Percentiles rank a stretch among this genome's conserved stretches.
Conservation (phyloP, 2,329 filamentous ascomycete genomes). For the Lasiodiplodia gonubiensis region DNA sequence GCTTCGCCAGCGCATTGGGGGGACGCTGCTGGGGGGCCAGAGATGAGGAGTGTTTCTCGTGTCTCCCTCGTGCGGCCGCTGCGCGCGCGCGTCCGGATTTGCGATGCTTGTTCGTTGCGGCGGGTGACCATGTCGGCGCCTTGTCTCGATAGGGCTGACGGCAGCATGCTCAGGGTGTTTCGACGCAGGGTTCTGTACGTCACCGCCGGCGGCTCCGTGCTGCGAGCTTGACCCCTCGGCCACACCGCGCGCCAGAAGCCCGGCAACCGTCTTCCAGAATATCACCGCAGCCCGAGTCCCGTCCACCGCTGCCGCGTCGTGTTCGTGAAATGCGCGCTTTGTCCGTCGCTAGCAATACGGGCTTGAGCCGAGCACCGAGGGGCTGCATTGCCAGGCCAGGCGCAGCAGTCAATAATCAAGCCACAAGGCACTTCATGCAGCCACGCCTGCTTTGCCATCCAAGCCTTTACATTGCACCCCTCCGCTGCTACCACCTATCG, state of each 20-base stretch:
- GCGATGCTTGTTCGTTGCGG: constrained; percentile 13
- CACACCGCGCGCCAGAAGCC: background rate
- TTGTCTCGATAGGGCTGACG: constrained; percentile 21
- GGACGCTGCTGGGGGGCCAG: constrained; percentile 2
- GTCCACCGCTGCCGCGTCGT: background rate
- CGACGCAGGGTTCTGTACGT: constrained; percentile 8
- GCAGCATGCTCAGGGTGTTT: constrained; percentile 7
- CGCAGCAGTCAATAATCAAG: constrained; percentile 7
- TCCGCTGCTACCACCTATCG: background rate
- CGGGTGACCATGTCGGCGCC: constrained; percentile 6
- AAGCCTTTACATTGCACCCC: background rate
- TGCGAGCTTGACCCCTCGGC: constrained; percentile 17
- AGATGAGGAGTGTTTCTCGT: constrained; percentile 13
- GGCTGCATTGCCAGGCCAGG: background rate
- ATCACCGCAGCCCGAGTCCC: constrained; percentile 9
- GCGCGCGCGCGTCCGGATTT: constrained; percentile 3
- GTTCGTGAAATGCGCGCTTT: constrained; percentile 16
- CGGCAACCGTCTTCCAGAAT: constrained; percentile 19
- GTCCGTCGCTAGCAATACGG: background rate
- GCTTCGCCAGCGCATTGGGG: constrained; percentile 1
- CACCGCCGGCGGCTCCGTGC: constrained; percentile 4
- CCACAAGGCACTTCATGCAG: constrained; percentile 19
- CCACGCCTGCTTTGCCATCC: background rate
- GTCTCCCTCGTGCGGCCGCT: constrained; percentile 1
- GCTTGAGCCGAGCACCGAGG: background rate